Base-by-base conservation (phyloP, 1,284 basidiomycete genomes). In the Mycena sp. region DNA sequence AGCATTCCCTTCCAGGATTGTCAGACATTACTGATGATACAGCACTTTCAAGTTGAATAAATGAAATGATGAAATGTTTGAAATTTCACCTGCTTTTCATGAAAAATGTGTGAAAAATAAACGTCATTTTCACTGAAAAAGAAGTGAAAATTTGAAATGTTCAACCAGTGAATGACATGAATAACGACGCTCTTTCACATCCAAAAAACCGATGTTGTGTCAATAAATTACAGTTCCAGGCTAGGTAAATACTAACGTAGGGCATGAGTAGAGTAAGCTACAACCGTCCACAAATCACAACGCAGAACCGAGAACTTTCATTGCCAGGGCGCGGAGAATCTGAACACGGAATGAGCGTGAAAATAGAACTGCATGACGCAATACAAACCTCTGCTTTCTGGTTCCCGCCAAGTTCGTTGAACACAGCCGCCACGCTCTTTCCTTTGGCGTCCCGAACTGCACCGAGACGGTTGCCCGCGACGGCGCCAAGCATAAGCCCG, bases 361-460 rank as follows among this genome's bases (percentile, higher is more conserved):
- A 61, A 69, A 51, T 26, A 60, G 38, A 28, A n/a, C n/a, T n/a
- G 45, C 25, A 58, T 12, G 35, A 51, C 38, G 19, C n/a, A 28
- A 43, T 38, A 50, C 83, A 60, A 69, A 93, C 94, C 86, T 96
- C 92, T 37, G 96, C 94, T 74, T 94, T 96, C 82, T 97, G 93
- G 54, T 81, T 81, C 2, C 88, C 85, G 17, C 88, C 90, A 14
- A 98, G 83, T 28, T 91, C 84, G 49, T 84, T 80, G 76, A 99
- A 99, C n/a, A 99, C 97, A 19, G 91, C 84, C 11, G 93, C 94
- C 23, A 98, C 95, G 65, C 90, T 91, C 83, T 94, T 95, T 17
- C 91, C 95, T 80, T 97, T 97, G 2, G 95, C 95, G 72, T 98
- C 95, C 56, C 95, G 83, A 56, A 98, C 83, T 2, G 94, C 93